phyloP scores from a whole-genome alignment of 331 rosid species.

The Spiraea crenata region DNA sequence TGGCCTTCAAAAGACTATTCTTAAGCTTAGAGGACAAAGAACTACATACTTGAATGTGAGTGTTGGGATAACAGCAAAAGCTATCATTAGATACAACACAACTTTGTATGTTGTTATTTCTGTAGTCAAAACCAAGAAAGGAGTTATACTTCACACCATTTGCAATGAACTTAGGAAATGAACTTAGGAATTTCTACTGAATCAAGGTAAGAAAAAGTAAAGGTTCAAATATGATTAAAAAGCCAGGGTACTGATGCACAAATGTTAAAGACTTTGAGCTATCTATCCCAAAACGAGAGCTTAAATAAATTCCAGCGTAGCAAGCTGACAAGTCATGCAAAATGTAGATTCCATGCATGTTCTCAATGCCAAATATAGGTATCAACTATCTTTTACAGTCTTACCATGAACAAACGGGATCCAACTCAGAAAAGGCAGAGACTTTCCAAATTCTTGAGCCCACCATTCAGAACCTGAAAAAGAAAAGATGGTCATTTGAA shows the following conservation, averaged over 20 bases:
- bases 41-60: slow-evolving; percentile 68
- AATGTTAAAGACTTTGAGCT: not conserved
- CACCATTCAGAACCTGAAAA: slow-evolving; percentile 91
- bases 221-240: not conserved
- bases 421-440: slow-evolving; percentile 76
- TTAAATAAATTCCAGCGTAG: not conserved
- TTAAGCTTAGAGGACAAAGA: slow-evolving; percentile 13
- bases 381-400: slow-evolving; percentile 15
- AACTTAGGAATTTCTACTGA: not conserved
- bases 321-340: not conserved
- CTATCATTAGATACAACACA: slow-evolving; percentile 59
- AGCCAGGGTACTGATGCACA: not conserved
- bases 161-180: not conserved
- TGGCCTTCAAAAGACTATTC: slow-evolving; percentile 9
- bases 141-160: slow-evolving; percentile 10
- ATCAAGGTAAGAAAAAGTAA: not conserved
- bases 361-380: not conserved
- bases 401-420: slow-evolving; percentile 62
- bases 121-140: slow-evolving; percentile 31
- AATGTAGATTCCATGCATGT: not conserved
- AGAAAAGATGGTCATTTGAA: slow-evolving; percentile 1
- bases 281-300: not conserved
- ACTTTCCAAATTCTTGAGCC: slow-evolving; percentile 69
- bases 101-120: slow-evolving; percentile 51
- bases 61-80: slow-evolving; percentile 79